phyloP scores from a whole-genome alignment of 2,329 filamentous ascomycete genomes.

The Pseudogymnoascus sp. region DNA sequence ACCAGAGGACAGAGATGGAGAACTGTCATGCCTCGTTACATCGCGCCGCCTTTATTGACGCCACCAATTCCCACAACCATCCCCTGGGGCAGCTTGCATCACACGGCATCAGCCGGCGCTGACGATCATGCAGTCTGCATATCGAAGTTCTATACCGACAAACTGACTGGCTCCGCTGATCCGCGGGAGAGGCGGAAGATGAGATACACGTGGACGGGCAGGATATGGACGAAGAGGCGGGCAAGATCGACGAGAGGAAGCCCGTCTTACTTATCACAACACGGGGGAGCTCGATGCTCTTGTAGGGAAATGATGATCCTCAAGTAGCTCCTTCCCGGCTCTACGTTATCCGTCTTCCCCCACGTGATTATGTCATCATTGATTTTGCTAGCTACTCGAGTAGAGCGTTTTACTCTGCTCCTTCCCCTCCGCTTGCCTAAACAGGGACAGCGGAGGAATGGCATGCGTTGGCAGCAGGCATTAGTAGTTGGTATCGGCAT shows the following conservation, averaged over 20 bases:
- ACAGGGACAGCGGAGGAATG: not conserved
- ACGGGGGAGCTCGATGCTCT: not conserved
- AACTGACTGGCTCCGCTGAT: not conserved
- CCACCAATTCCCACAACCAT: not conserved
- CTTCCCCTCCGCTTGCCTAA: not conserved
- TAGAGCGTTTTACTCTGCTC: not conserved
- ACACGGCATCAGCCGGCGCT: not conserved
- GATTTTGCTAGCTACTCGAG: not conserved
- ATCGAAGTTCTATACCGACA: not conserved
- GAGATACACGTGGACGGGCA: not conserved
- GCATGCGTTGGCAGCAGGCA: not conserved
- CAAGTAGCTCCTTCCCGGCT: not conserved
- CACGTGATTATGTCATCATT: not conserved
- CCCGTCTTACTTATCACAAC: not conserved
- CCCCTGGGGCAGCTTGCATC: not conserved
- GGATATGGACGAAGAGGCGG: not conserved
- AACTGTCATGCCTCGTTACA: not conserved
- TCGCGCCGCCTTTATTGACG: not conserved
- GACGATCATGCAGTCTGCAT: not conserved
- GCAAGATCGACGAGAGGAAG: not conserved
- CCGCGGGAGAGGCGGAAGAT: not conserved
- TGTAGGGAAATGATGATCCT: not conserved
- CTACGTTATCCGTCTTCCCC: not conserved
- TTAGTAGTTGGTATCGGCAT: not conserved
- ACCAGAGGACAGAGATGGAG: too few relatives aligned